phyloP scores from a whole-genome alignment of 768 basidiomycete species.

The Pleurotus sapidus region DNA sequence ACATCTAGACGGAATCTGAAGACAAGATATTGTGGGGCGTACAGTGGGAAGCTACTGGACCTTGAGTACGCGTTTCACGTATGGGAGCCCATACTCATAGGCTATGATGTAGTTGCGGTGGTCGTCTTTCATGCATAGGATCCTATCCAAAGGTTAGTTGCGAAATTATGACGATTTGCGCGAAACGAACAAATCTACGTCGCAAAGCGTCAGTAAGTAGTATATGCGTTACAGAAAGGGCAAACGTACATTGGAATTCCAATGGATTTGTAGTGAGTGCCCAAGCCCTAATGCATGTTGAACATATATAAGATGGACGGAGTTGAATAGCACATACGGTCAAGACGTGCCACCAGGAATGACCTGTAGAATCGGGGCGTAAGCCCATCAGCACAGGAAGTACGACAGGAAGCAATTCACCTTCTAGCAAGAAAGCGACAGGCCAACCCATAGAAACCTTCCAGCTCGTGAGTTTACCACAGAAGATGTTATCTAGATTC shows the following conservation, averaged over 20 bases:
- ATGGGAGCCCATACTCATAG: conserved; percentile 45
- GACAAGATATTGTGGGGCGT: background rate
- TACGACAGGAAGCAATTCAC: conserved; percentile 22
- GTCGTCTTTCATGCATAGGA: conserved; percentile 60
- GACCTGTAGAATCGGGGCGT: conserved; percentile 34
- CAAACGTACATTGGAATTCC: conserved; percentile 48
- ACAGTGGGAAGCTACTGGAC: background rate
- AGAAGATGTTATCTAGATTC: conserved; percentile 83
- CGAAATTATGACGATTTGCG: conserved; percentile 15
- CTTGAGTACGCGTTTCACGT: conserved; percentile 29
- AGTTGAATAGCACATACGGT: conserved; percentile 38
- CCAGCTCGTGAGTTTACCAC: conserved; percentile 51
- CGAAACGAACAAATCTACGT: conserved; percentile 38
- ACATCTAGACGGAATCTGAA: background rate
- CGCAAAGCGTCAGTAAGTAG: conserved; percentile 8
- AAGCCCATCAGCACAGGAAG: background rate
- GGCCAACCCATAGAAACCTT: conserved; percentile 64
- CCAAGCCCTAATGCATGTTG: conserved; percentile 35
- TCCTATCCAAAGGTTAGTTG: conserved; percentile 28
- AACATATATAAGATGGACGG: background rate
- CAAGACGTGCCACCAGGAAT: conserved; percentile 75
- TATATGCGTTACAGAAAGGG: background rate
- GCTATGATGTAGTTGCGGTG: conserved; percentile 44
- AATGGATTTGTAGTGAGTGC: conserved; percentile 49
- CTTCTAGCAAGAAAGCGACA: conserved; percentile 63